Evolutionary conservation across 345 rosid species (phyloP), one percentile per base, ranked within the genome.

Genomic region (Turnera subulata): DNA sequence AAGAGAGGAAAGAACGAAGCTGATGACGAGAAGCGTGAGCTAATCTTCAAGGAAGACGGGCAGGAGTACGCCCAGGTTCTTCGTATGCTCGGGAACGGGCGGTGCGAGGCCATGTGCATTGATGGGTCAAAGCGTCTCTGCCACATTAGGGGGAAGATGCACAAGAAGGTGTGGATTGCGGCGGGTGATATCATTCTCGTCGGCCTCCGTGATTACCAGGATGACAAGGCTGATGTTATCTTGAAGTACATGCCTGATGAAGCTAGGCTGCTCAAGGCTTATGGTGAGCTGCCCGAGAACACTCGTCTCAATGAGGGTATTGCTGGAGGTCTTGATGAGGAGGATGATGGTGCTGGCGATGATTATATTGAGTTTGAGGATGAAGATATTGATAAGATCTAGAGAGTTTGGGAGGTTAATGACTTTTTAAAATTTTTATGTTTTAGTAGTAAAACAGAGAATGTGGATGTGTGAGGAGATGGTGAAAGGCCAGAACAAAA

Each of bases 1-100:
- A 65, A 65, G 58, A 65, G 69, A 44, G 56, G 67, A 46, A 63
- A 63, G 54, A 63, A 63, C 26, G 60, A 63, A 15, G 60, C 60
- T 0, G 61, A 55, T 13, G 67, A 63, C 14, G 55, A 63, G 29
- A 63, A 63, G 38, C 54, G 61, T 2, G 61, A 63, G 54, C 60
- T 63, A 0, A 46, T 55, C 24, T 63, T 55, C 59, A 63, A 55
- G 38, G 67, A 63, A 46, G 67, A 63, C 5, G 55, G 60, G 7
- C 67, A 38, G 32, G 61, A 55, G 35, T 63, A 55, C 10, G 61
- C 67, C 2, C 61, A 63, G 51, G 55, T 63, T 20, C 45, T 63
- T 18, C 49, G 67, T 2, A 46, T 55, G 67, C 40, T 63, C 2
- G 67, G 67, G 5, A 63, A 63, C 12, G 55, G 61, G 11, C 49